A percentile compares a stretch with the other conserved stretches of the same genome.
These are phyloP conservation scores for Salix exigua DNA, from an alignment of 345 rosid genomes.

Conservation along the genomic window DNA sequence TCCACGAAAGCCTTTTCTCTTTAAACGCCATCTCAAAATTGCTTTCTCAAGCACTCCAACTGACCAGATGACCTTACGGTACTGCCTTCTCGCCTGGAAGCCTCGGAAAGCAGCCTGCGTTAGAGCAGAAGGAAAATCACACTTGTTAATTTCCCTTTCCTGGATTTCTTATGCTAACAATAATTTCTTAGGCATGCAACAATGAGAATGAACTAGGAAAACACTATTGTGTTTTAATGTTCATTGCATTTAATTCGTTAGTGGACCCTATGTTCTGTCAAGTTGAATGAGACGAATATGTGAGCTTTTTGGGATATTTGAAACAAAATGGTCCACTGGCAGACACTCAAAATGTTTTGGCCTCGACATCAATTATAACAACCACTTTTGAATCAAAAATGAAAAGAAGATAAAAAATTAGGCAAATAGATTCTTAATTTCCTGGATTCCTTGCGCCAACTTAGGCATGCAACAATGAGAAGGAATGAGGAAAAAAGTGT, in stretches of 20 bases:
- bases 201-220: not conserved
- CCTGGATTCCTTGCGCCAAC: not conserved
- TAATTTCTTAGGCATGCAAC: not conserved
- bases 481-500: not conserved
- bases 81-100: constrained; percentile 70
- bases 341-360: not conserved
- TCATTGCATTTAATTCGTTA: too few species aligned
- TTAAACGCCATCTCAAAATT: constrained; percentile 78
- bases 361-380: not conserved
- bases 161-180: not conserved
- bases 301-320: not conserved
- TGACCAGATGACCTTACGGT: constrained; percentile 78
- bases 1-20: constrained; percentile 82
- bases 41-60: constrained; percentile 95
- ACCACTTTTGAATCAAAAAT: not conserved
- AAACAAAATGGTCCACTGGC: not conserved
- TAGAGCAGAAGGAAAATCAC: constrained; percentile 8
- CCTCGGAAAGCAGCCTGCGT: constrained; percentile 89
- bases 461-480: not conserved
- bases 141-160: not conserved
- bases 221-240: not conserved
- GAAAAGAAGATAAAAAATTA: not conserved
- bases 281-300: not conserved
- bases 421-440: not conserved
- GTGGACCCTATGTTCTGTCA: not conserved